Conservation (phyloP, 2,329 filamentous ascomycete genomes). For the Sclerotinia spermophila region DNA sequence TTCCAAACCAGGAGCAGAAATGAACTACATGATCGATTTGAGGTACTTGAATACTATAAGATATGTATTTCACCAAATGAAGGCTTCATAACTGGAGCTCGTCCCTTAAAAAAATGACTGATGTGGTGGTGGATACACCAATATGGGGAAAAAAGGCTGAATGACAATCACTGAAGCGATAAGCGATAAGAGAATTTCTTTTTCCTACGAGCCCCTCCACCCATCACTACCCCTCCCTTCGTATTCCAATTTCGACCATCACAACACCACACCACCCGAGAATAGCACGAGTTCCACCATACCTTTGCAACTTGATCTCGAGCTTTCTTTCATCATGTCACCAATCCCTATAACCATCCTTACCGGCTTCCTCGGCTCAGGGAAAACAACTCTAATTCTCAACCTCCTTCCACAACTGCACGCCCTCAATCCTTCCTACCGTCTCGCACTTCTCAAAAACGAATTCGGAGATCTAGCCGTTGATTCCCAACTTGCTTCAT, state of each 20-base stretch:
- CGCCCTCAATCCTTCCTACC: slow-evolving; percentile 69
- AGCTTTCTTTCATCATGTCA: slow-evolving; percentile 1
- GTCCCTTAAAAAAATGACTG: not conserved
- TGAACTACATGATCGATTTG: not conserved
- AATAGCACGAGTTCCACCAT: not conserved
- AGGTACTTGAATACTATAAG: not conserved
- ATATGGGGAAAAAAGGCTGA: not conserved
- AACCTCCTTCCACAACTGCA: slow-evolving; percentile 88
- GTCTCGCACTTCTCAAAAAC: slow-evolving; percentile 92
- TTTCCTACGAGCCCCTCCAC: slow-evolving; percentile 9
- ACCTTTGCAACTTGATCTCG: not conserved
- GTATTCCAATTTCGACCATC: not conserved
- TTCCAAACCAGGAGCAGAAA: fast-evolving
- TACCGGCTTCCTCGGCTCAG: slow-evolving; percentile 92
- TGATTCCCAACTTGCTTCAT: slow-evolving; percentile 85
- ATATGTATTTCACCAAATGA: not conserved
- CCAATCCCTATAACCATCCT: slow-evolving; percentile 90
- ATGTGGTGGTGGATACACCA: not conserved
- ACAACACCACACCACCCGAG: not conserved
- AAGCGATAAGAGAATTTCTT: slow-evolving; percentile 13
- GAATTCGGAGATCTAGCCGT: slow-evolving; percentile 95
- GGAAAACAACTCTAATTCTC: slow-evolving; percentile 93
- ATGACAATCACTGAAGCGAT: not conserved
- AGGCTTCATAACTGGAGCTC: not conserved
- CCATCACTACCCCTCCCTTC: not conserved